phyloP scores from a whole-genome alignment of 805 yeast genomes.

The Groenewaldozyma tartarivorans region DNA sequence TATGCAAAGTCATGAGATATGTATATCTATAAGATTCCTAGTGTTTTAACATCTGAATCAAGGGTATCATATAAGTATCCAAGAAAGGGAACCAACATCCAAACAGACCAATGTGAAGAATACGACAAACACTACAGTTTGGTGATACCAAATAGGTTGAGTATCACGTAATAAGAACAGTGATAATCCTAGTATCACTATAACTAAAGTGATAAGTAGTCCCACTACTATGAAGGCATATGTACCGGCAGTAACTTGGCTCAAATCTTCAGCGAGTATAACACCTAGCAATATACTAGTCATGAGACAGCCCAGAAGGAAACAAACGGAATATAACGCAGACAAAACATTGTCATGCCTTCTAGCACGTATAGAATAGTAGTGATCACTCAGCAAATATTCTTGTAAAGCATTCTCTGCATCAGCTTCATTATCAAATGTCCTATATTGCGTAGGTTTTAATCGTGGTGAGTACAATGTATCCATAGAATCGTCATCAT shows the following conservation, averaged over 20 bases:
- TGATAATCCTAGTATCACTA: constrained; percentile 36
- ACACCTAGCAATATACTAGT: constrained; percentile 39
- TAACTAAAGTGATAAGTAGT: constrained; percentile 32
- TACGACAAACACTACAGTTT: constrained; percentile 33
- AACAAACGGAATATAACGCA: constrained; percentile 34
- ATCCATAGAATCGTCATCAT: constrained; percentile 1
- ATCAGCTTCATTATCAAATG: constrained; percentile 4
- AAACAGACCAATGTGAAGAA: constrained; percentile 32
- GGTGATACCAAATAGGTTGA: constrained; percentile 34
- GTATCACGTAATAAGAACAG: constrained; percentile 34
- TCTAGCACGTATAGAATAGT: constrained; percentile 3
- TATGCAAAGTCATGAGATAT: no score
- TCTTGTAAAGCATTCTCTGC: neutral
- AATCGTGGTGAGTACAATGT: constrained; percentile 10
- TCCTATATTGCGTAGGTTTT: constrained; percentile 8
- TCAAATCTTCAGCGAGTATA: constrained; percentile 27
- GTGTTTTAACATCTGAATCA: no score
- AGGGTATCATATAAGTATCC: constrained; percentile 18
- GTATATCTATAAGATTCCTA: no score
- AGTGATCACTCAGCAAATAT: constrained; percentile 8
- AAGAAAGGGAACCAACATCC: constrained; percentile 37
- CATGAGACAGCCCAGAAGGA: constrained; percentile 32
- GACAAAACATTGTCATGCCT: constrained; percentile 36
- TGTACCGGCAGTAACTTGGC: constrained; percentile 20
- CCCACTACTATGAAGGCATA: constrained; percentile 31